Evolutionary conservation across 768 basidiomycete genomes (phyloP), one percentile per base, ranked within the genome.

Genomic region (Hericium rajendrae): DNA sequence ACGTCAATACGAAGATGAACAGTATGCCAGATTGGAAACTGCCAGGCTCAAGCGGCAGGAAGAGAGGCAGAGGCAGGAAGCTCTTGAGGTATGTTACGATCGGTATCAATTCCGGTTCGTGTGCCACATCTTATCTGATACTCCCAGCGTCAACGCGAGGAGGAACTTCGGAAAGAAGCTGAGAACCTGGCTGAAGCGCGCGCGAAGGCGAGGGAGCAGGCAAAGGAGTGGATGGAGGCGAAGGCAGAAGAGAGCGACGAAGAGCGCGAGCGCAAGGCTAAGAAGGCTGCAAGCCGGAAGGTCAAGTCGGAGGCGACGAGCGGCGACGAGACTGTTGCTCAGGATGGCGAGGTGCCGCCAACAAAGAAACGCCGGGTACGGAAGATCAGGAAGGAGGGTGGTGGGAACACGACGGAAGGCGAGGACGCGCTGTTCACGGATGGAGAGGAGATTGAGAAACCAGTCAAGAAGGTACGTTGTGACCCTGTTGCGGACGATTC

Each of bases 111-210:
- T 6, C 1, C 20, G 6, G 3, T 22, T n/a, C 4, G 2, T 10
- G 13, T 26, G 11, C 22, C 10, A 16, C 24, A 39, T 41, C 43
- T 32, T 46, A 2, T 20, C 28, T 53, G 41, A 37, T 58, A 16
- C 24, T 49, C 56, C 16, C 64, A 92, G 88, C 78, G 76, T 22
- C 76, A 72, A 53, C 78, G 82, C 50, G 73, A 80, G 67, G 86
- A 88, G 61, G 78, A 83, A 63, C 73, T 86, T 37, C 80, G 80
- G n/a, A 65, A 73, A 46, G 82, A 89, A 66, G 86, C 85, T 0
- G 90, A 88, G 65, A 83, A 80, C 63, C 71, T 97, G n/a, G 87
- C 87, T 0, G 89, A 87, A 66, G 82, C 88, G 65, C 84, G 94
- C 6, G 78, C 84, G 32, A 65, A 78, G 51, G 88, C 86, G 26